These are phyloP conservation scores for Sarocladiaceae sp. DNA, from an alignment of 2,329 filamentous ascomycete species.

Conservation along the genomic window DNA sequence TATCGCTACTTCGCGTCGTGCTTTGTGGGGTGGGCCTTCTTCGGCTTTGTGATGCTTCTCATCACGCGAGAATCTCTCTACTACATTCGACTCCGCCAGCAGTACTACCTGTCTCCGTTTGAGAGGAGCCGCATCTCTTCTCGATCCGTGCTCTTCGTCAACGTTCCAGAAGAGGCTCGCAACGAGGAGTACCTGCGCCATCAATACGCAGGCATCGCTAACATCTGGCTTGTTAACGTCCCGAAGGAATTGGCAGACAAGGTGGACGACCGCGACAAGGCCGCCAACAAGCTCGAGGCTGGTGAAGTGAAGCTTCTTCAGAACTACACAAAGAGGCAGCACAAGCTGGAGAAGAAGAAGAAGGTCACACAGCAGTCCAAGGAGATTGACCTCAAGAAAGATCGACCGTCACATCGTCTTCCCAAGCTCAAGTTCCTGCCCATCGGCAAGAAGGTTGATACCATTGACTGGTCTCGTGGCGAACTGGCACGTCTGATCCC, in stretches of 20 bases:
- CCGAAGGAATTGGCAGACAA: conserved; percentile 66
- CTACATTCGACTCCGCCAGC: conserved; percentile 81
- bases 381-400: conserved; percentile 52
- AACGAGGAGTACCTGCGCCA: conserved; percentile 62
- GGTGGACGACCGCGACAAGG: conserved; percentile 67
- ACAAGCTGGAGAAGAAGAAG: conserved; percentile 60
- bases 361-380: conserved; percentile 44
- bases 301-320: conserved; percentile 72
- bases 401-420: conserved; percentile 58
- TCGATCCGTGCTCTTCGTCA: conserved; percentile 75
- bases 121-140: conserved; percentile 77
- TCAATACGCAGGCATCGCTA: conserved; percentile 69
- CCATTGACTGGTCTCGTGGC: conserved; percentile 79
- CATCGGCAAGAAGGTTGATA: conserved; percentile 74
- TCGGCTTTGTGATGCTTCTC: conserved; percentile 75
- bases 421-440: conserved; percentile 42
- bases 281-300: conserved; percentile 68
- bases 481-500: conserved; percentile 31
- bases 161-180: conserved; percentile 67
- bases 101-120: conserved; percentile 70
- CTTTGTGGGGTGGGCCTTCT: conserved; percentile 69
- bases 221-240: conserved; percentile 72
- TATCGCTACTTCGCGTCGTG: conserved; percentile 69
- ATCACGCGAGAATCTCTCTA: conserved; percentile 76
- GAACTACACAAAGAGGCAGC: neutral